These are phyloP conservation scores for Amaranthus palmeri DNA, from an alignment of 148 eudicot species.

Conservation along the genomic window DNA sequence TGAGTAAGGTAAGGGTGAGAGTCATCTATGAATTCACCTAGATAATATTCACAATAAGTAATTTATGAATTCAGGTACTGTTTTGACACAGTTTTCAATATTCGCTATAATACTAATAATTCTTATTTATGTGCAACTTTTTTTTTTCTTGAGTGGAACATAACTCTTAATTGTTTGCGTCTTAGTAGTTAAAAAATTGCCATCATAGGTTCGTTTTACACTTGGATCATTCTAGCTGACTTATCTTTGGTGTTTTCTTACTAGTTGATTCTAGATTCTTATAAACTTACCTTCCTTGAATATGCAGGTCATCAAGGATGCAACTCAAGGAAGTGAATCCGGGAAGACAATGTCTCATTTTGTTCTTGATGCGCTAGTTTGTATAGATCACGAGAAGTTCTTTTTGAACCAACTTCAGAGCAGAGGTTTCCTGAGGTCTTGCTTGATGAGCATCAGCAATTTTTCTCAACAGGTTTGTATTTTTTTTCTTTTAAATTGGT, in stretches of 20 bases:
- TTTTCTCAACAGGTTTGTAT: slow-evolving; percentile 63
- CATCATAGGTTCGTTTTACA: not conserved
- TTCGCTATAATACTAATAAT: not conserved
- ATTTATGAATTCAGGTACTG: no score
- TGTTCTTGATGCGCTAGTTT: slow-evolving; percentile 78
- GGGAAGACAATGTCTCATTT: slow-evolving; percentile 77
- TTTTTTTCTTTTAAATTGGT: not conserved
- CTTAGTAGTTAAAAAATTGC: not conserved
- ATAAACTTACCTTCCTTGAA: not conserved
- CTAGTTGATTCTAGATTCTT: not conserved
- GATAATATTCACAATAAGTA: no score
- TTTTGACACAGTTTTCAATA: no score
- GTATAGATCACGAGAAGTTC: slow-evolving; percentile 88
- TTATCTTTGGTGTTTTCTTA: not conserved
- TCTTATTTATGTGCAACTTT: not conserved
- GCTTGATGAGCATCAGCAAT: slow-evolving; percentile 80
- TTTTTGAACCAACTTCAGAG: slow-evolving; percentile 91
- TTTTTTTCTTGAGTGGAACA: not conserved
- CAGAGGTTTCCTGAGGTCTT: slow-evolving; percentile 92
- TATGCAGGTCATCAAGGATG: slow-evolving; percentile 79
- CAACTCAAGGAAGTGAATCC: slow-evolving; percentile 93
- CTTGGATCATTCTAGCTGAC: not conserved
- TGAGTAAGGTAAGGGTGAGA: not conserved
- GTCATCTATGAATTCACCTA: not conserved
- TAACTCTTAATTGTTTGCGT: not conserved